A percentile compares a stretch with the other conserved stretches of the same genome.
These are phyloP conservation scores for Anacardium occidentale DNA, from an alignment of 345 rosid species.

Conservation along the genomic window DNA sequence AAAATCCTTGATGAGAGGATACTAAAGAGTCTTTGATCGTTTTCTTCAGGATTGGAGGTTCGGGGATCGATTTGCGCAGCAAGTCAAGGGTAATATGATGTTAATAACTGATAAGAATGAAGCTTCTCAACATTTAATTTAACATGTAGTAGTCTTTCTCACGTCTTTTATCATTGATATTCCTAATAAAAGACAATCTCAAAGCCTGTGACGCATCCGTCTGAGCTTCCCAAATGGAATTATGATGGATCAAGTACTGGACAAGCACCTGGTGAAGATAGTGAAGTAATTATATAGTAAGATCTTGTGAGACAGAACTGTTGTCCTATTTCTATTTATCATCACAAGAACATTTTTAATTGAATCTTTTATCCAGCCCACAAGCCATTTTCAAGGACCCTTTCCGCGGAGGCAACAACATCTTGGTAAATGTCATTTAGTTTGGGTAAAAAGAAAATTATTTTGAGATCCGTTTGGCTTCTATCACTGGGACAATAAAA, in stretches of 20 bases:
- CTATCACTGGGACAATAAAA: not conserved
- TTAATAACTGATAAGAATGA: slow-evolving; percentile 2
- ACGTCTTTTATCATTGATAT: slow-evolving; percentile 2
- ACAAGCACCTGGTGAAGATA: slow-evolving; percentile 96
- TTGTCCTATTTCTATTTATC: not conserved
- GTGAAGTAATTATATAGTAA: slow-evolving; percentile 98
- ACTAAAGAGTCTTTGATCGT: not conserved
- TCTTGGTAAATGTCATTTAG: slow-evolving; percentile 60
- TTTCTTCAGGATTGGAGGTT: slow-evolving; percentile 81
- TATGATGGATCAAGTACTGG: slow-evolving; percentile 98
- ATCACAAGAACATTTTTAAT: slow-evolving; percentile 6
- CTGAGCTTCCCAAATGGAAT: slow-evolving; percentile 99
- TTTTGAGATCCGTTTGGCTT: not conserved
- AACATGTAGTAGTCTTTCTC: slow-evolving; percentile 10
- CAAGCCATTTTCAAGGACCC: slow-evolving; percentile 97
- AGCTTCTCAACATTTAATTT: slow-evolving; percentile 10
- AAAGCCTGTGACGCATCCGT: slow-evolving; percentile 85
- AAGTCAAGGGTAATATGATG: slow-evolving; percentile 74
- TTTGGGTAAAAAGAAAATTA: not conserved
- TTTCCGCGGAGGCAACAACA: slow-evolving; percentile 94
- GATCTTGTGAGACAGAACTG: slow-evolving; percentile 23
- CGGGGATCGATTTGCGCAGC: slow-evolving; percentile 85
- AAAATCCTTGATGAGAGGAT: no score
- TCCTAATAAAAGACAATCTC: slow-evolving; percentile 56
- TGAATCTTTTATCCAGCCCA: slow-evolving; percentile 51